Base-by-base conservation (phyloP, 2,329 filamentous ascomycete genomes). In the Magnaporthiopsis incrustans region DNA sequence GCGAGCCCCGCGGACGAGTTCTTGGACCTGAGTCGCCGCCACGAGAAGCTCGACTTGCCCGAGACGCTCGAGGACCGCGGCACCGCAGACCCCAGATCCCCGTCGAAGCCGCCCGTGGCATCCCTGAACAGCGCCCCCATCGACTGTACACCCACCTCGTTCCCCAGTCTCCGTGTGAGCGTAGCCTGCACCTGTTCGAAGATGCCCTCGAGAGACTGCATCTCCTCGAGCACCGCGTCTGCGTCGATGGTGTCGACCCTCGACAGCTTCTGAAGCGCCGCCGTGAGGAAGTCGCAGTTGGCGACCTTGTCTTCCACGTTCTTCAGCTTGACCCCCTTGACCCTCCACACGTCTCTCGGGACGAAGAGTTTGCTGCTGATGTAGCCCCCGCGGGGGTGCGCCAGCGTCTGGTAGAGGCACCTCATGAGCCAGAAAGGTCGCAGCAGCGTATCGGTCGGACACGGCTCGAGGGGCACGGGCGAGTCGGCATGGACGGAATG, bases 341-440 rank as follows among this genome's bases (percentile, higher is more conserved):
- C 93, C 64, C 88, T 85, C 95, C 95, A 99, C 3, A 95, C 91
- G 72, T 98, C 93, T 62, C 91, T 85, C 7, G 95, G 93, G 6
- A 99, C 85, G 72, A 99, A 99, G 0, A 99, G 83, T 70, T 92
- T 93, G 27, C 88, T 94, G 63, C 93, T 96, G 26, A 99, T 73
- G 73, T 97, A 99, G 22, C 93, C 95, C 53, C 95, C 95, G 30
- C 92, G 87, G 2, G 94, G 92, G 71, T 99, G 94, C 25, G 89
- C 89, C 59, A 99, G 86, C 0, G 93, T 97, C 74, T 97, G 92
- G 73, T 95, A 96, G 32, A 99, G 82, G 67, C 90, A 93, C 64
- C 95, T 88, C 91, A 99, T 97, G 59, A 99, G 81, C 95, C 95
- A 99, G 75, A 97, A 99, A 2, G 95, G 96, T 26, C 95, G 88